Conservation (phyloP, 805 yeast genomes). For the Brettanomyces bruxellensis region DNA sequence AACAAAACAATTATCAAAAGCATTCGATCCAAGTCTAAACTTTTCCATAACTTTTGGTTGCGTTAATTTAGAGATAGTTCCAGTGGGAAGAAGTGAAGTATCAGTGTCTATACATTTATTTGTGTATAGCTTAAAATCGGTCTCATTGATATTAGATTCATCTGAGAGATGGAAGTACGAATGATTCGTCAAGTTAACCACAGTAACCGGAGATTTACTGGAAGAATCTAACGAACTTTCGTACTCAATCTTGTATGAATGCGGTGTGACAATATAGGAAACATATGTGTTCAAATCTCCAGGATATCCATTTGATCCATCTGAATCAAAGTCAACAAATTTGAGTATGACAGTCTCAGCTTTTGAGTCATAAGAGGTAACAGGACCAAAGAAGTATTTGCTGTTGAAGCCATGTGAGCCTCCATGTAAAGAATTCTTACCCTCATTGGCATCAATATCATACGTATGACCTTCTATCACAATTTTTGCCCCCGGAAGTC, state of each 20-base stretch:
- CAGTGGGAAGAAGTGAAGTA: background rate
- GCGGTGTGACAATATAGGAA: background rate
- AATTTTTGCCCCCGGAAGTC: background rate
- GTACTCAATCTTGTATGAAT: background rate
- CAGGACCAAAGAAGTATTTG: constrained; percentile 1
- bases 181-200: background rate
- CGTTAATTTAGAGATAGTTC: background rate
- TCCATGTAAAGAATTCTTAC: background rate
- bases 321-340: background rate
- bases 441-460: background rate
- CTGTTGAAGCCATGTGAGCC: constrained; percentile 1
- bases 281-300: background rate
- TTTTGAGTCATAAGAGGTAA: background rate
- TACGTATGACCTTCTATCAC: background rate
- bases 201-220: background rate
- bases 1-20: background rate
- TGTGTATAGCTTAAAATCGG: background rate
- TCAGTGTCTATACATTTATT: background rate
- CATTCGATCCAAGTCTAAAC: background rate
- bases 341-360: background rate
- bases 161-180: background rate
- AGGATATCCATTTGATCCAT: background rate
- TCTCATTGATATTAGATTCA: background rate
- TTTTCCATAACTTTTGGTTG: background rate
- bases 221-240: background rate